phyloP scores from a whole-genome alignment of 352 stramenopile species.

The Elongisporangium undulatum region DNA sequence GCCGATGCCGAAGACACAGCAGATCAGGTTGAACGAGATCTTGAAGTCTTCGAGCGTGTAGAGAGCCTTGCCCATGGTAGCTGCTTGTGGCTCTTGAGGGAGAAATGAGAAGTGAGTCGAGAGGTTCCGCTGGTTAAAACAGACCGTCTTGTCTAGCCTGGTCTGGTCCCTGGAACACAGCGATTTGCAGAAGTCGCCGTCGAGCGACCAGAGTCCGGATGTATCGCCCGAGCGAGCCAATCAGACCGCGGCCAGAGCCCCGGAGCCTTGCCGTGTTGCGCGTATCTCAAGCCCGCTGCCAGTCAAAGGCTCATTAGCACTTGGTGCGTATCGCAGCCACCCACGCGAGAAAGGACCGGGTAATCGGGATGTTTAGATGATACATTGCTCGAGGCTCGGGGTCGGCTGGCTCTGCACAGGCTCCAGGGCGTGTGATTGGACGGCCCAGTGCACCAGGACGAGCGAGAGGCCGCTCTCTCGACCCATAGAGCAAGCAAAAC shows the following conservation, averaged over 20 bases:
- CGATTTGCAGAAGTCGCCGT: not conserved
- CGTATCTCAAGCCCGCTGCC: not conserved
- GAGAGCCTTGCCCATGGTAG: conserved; percentile 12
- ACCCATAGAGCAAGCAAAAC: not conserved
- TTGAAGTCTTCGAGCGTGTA: conserved; percentile 45
- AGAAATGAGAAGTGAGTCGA: not conserved
- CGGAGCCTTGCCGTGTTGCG: not conserved
- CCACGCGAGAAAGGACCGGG: not conserved
- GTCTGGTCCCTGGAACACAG: not conserved
- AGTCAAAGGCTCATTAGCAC: not conserved
- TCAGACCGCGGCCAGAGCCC: not conserved
- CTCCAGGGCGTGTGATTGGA: not conserved
- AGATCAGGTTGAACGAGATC: conserved; percentile 37
- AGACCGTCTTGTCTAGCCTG: not conserved
- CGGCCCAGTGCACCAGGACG: not conserved
- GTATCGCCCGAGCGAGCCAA: not conserved
- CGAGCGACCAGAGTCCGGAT: not conserved
- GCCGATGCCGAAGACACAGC: conserved; percentile 53
- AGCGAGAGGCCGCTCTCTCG: not conserved
- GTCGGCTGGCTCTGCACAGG: not conserved
- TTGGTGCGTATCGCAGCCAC: not conserved
- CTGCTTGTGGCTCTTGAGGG: not conserved
- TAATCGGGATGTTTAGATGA: not conserved
- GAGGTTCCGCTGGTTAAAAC: not conserved
- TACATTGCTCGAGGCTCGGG: not conserved